Percentiles rank a stretch among this genome's conserved stretches.
phyloP scores from a whole-genome alignment of 2,329 filamentous ascomycete genomes.

The Fusarium liriodendri region DNA sequence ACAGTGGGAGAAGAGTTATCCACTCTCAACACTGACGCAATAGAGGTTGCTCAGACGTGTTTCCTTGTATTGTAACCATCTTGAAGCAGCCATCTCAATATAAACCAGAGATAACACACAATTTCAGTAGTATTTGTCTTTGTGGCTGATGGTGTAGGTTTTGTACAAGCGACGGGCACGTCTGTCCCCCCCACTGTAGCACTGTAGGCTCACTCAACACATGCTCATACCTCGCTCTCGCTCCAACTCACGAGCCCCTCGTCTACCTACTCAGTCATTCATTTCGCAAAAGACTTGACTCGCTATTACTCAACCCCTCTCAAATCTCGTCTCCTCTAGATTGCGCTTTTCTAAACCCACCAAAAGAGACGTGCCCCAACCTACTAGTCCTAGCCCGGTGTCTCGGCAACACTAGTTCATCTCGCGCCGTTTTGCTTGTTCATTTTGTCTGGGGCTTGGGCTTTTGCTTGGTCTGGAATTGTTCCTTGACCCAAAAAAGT shows the following conservation, averaged over 20 bases:
- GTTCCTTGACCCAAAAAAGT: conserved; percentile 24
- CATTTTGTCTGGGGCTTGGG: conserved; percentile 27
- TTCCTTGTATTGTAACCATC: background rate
- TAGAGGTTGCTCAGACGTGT: background rate
- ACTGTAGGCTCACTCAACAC: background rate
- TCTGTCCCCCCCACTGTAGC: background rate
- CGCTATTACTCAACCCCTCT: background rate
- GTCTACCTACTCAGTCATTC: background rate
- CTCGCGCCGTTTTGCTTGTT: conserved; percentile 28
- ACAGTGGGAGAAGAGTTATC: background rate
- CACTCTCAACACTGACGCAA: background rate
- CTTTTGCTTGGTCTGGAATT: conserved; percentile 16
- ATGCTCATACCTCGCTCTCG: background rate
- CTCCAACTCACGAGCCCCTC: background rate
- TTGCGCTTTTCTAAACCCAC: background rate
- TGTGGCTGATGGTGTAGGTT: background rate
- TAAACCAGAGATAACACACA: background rate
- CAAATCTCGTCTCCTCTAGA: conserved; percentile 15
- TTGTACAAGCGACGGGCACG: background rate
- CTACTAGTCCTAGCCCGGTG: conserved; percentile 31
- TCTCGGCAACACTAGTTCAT: conserved; percentile 40
- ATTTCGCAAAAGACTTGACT: conserved; percentile 1
- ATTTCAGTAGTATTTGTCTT: background rate
- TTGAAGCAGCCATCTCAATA: background rate
- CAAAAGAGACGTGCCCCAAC: conserved; percentile 2